phyloP scores from a whole-genome alignment of 495 filamentous ascomycete genomes.

The Penicillium mononematosum region DNA sequence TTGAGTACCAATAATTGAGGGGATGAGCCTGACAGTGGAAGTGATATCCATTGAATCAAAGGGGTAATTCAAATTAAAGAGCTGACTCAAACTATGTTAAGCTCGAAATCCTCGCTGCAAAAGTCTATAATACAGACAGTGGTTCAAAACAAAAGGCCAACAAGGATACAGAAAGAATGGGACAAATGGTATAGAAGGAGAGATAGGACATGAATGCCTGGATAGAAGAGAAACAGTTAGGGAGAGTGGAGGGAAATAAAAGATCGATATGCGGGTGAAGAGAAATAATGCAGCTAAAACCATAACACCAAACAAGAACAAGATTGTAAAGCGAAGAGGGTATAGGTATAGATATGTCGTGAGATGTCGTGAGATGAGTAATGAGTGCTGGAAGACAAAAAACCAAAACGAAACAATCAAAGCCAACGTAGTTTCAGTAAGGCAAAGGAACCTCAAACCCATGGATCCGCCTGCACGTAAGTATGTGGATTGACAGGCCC shows the following conservation, averaged over 20 bases:
- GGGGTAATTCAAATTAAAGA: not conserved
- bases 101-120: not conserved
- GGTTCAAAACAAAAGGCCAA: no score
- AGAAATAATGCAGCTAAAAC: not conserved
- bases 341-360: conserved; percentile 3
- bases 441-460: conserved; percentile 27
- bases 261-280: not conserved
- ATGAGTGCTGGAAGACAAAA: conserved; percentile 2
- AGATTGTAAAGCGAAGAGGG: not conserved
- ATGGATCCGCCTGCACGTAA: conserved; percentile 33
- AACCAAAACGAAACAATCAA: not conserved
- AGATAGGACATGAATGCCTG: not conserved
- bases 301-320: not conserved
- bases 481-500: conserved; percentile 41
- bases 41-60: not conserved
- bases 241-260: not conserved
- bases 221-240: not conserved
- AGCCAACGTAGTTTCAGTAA: not conserved
- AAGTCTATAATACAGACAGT: not conserved
- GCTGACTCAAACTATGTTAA: no score
- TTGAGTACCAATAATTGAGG: not conserved
- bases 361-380: conserved; percentile 6
- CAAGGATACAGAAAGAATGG: not conserved
- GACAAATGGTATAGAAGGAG: not conserved
- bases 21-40: not conserved